Conservation (phyloP, 305 asterid species). For the Fraxinus dipetala region DNA sequence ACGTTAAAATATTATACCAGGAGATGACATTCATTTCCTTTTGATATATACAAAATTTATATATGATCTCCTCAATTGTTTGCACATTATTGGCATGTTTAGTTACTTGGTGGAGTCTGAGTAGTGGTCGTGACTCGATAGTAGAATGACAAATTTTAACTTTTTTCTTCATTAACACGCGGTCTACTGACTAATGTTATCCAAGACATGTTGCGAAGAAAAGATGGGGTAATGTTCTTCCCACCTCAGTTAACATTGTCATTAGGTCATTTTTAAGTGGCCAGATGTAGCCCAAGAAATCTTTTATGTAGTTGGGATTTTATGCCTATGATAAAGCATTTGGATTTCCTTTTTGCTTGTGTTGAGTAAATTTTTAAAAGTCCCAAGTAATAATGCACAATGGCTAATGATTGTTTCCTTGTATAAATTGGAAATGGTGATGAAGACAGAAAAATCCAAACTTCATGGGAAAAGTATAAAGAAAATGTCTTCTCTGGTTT, state of each 20-base stretch:
- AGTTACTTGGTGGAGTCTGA: background rate
- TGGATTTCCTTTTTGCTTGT: background rate
- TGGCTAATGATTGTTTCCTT: background rate
- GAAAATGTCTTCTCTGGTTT: background rate
- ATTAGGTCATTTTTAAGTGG: background rate
- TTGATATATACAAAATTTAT: background rate
- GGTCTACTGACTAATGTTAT: background rate
- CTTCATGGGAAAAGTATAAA: background rate
- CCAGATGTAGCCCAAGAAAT: background rate
- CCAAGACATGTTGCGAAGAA: background rate
- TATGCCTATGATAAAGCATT: background rate
- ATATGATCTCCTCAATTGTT: background rate
- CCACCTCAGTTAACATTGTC: background rate
- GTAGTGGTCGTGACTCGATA: background rate
- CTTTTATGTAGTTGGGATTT: background rate
- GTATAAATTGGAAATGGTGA: background rate
- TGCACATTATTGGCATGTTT: background rate
- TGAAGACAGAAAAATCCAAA: background rate
- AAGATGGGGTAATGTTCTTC: background rate
- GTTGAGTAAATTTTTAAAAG: background rate
- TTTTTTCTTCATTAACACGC: background rate
- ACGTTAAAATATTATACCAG: background rate
- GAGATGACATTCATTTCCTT: conserved; percentile 4
- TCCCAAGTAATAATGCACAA: background rate
- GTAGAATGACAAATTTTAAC: background rate